These are phyloP conservation scores for Anastatica hierochuntica DNA, from an alignment of 345 rosid species.

Conservation along the genomic window DNA sequence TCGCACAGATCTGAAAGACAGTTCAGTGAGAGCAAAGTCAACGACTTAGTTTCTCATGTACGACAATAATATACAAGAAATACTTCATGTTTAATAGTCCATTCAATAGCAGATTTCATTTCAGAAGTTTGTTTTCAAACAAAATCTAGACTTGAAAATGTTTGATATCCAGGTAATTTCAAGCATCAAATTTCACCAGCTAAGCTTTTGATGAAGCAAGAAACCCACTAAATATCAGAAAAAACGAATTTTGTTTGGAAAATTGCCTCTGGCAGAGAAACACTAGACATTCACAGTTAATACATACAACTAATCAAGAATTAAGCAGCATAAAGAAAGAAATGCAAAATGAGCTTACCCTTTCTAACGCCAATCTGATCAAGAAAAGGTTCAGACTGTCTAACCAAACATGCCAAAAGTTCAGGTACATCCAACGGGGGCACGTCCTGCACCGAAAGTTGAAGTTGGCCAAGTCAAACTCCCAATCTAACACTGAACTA, in stretches of 20 bases:
- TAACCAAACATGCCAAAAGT: conserved; percentile 79
- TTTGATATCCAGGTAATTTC: not conserved
- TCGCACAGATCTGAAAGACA: conserved; percentile 61
- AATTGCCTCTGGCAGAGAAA: not conserved
- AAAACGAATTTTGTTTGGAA: not conserved
- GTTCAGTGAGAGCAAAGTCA: not conserved
- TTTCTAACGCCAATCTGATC: conserved; percentile 84
- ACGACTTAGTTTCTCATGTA: not conserved
- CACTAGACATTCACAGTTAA: not conserved
- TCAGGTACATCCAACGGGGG: conserved; percentile 81
- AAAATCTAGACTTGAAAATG: not conserved
- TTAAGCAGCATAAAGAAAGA: not conserved
- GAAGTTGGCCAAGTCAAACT: conserved; percentile 6
- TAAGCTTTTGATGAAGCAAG: conserved; percentile 1
- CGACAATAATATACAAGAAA: not conserved
- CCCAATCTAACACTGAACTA: too few species aligned
- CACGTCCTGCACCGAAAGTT: conserved; percentile 42
- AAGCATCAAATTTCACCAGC: conserved; percentile 2
- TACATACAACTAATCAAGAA: not conserved
- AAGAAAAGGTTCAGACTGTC: conserved; percentile 81
- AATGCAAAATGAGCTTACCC: conserved; percentile 33
- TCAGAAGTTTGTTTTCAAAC: not conserved
- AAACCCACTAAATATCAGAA: not conserved
- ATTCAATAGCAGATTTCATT: not conserved
- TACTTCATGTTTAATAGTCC: too few species aligned